These are phyloP conservation scores for Plasmodium malariae DNA, from an alignment of 169 alveolate genomes.

Conservation along the genomic window DNA sequence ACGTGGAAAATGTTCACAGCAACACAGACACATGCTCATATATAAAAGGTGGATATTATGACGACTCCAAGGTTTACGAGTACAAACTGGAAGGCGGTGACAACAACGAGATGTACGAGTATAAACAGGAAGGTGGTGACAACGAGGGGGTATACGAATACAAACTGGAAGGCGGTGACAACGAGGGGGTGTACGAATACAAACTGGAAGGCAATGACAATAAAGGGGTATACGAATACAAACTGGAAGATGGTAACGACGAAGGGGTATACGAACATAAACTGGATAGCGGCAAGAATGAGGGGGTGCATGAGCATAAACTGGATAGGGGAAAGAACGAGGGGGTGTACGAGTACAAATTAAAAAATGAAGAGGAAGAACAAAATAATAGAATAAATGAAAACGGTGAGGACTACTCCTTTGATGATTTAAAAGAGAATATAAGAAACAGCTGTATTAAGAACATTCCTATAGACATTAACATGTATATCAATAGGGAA, in stretches of 20 bases:
- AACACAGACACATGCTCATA: no score
- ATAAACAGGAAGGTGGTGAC: not conserved
- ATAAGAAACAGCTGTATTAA: constrained; percentile 34
- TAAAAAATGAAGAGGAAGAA: not conserved
- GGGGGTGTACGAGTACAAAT: not conserved
- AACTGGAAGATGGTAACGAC: not conserved
- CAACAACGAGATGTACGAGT: not conserved
- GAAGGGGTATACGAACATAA: not conserved
- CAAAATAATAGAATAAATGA: not conserved
- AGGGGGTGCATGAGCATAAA: not conserved
- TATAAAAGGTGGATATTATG: no score
- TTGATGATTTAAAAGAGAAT: constrained; percentile 51
- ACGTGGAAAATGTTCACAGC: no score
- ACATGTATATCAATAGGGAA: constrained; percentile 76
- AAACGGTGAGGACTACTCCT: constrained; percentile 1
- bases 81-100: constrained; percentile 9
- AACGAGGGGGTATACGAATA: not conserved
- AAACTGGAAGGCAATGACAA: not conserved
- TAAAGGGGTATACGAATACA: not conserved
- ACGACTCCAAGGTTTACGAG: constrained; percentile 2
- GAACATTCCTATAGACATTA: constrained; percentile 67
- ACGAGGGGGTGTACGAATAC: not conserved
- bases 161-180: not conserved
- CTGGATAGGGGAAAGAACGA: not conserved
- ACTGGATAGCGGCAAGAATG: not conserved